Conservation (phyloP, 805 yeast genomes). For the Monosporozyma unispora region DNA sequence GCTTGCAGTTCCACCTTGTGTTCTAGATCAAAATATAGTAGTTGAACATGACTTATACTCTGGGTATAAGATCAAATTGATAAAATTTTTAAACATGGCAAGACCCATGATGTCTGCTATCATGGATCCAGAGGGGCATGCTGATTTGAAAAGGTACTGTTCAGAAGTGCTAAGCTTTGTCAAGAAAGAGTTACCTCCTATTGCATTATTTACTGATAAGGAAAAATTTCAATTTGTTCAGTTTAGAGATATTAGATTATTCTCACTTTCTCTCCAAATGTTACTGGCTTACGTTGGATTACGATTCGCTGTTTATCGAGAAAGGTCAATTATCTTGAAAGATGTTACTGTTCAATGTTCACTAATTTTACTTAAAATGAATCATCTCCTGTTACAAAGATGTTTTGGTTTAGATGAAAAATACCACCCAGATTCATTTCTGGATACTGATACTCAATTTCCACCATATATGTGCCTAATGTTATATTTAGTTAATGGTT, state of each 20-base stretch:
- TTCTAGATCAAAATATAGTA: constrained; percentile 1
- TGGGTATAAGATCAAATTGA: constrained; percentile 8
- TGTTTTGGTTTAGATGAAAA: constrained; percentile 13
- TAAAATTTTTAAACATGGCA: constrained; percentile 12
- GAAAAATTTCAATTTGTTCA: background rate
- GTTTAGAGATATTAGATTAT: constrained; percentile 2
- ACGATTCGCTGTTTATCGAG: constrained; percentile 10
- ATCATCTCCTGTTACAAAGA: constrained; percentile 10
- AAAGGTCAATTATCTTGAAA: constrained; percentile 7
- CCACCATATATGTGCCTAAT: constrained; percentile 15
- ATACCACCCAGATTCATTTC: constrained; percentile 9
- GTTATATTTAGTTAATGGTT: background rate
- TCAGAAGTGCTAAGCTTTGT: background rate
- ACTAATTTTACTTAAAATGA: constrained; percentile 13
- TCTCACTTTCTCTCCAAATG: constrained; percentile 13
- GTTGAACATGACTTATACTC: background rate
- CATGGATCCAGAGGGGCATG: constrained; percentile 5
- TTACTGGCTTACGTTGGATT: constrained; percentile 11
- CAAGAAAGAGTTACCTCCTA: constrained; percentile 1
- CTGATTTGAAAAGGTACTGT: constrained; percentile 8
- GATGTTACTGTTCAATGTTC: constrained; percentile 8
- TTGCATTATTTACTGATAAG: background rate
- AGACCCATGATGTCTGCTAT: constrained; percentile 14
- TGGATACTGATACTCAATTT: constrained; percentile 2
- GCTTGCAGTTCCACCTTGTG: constrained; percentile 6